Conservation (phyloP, 345 rosid species). For the Psidium guajava region DNA sequence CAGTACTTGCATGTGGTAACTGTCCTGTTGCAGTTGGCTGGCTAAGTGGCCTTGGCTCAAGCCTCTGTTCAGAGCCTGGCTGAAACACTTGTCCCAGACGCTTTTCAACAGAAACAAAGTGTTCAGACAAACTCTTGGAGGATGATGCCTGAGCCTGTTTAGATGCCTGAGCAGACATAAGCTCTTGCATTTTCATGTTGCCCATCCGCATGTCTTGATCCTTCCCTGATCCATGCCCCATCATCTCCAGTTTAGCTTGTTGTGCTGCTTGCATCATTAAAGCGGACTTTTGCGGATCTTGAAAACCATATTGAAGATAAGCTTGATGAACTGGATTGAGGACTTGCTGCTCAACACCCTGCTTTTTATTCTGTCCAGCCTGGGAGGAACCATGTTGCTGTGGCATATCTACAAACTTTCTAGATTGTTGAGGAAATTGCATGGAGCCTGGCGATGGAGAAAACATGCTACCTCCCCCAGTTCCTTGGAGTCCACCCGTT, state of each 20-base stretch:
- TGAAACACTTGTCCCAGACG: slow-evolving; percentile 50
- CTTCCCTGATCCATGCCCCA: slow-evolving; percentile 42
- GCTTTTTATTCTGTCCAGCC: slow-evolving; percentile 59
- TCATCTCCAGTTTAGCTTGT: slow-evolving; percentile 68
- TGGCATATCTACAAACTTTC: slow-evolving; percentile 67
- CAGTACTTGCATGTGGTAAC: slow-evolving; percentile 37
- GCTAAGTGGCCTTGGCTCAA: slow-evolving; percentile 38
- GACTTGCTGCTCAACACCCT: slow-evolving; percentile 47
- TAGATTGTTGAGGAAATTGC: slow-evolving; percentile 74
- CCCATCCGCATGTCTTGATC: slow-evolving; percentile 59
- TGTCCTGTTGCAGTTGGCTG: slow-evolving; percentile 51
- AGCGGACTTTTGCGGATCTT: slow-evolving; percentile 55
- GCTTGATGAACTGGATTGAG: slow-evolving; percentile 81
- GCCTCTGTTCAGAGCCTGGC: slow-evolving; percentile 45
- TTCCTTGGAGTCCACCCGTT: slow-evolving; percentile 58
- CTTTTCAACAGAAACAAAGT: slow-evolving; percentile 50
- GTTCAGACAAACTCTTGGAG: slow-evolving; percentile 63
- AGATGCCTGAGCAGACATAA: slow-evolving; percentile 57
- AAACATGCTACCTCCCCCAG: slow-evolving; percentile 56
- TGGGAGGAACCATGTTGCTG: slow-evolving; percentile 62
- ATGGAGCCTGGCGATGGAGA: slow-evolving; percentile 57
- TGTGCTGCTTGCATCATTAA: slow-evolving; percentile 42
- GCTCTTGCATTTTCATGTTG: slow-evolving; percentile 75
- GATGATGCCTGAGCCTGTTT: slow-evolving; percentile 76
- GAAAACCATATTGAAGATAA: slow-evolving; percentile 66